phyloP scores from a whole-genome alignment of 305 asterid genomes.

The Fraxinus angustifolia region DNA sequence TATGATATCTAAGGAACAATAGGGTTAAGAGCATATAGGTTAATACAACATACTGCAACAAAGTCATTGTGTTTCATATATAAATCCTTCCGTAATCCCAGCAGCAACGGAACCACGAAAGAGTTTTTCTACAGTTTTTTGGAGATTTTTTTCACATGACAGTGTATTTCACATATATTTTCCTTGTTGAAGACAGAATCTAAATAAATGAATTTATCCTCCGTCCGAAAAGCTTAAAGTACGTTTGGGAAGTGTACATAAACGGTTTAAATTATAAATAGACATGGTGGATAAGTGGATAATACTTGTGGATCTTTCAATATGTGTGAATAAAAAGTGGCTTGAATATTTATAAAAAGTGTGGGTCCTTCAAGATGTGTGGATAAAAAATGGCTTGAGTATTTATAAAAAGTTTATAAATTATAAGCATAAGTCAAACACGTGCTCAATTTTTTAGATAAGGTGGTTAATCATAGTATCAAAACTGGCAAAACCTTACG shows the following conservation, averaged over 20 bases:
- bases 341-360: neutral
- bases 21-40: slow-evolving; percentile 9
- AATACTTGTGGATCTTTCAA: neutral
- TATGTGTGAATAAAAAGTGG: neutral
- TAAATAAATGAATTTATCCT: neutral
- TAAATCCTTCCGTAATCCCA: neutral
- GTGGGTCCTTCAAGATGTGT: neutral
- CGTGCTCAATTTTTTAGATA: neutral
- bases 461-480: neutral
- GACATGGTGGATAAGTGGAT: neutral
- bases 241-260: neutral
- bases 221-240: neutral
- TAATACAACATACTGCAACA: neutral
- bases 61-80: neutral
- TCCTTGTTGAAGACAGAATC: neutral
- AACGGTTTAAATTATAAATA: neutral
- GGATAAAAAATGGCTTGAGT: neutral
- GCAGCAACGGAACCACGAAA: neutral
- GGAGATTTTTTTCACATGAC: neutral
- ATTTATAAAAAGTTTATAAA: neutral
- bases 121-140: neutral
- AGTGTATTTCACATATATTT: neutral
- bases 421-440: neutral
- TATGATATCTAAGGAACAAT: slow-evolving; percentile 1
- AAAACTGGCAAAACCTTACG: neutral